Base-by-base conservation (phyloP, 768 basidiomycete species). In the Boletus edulis region DNA sequence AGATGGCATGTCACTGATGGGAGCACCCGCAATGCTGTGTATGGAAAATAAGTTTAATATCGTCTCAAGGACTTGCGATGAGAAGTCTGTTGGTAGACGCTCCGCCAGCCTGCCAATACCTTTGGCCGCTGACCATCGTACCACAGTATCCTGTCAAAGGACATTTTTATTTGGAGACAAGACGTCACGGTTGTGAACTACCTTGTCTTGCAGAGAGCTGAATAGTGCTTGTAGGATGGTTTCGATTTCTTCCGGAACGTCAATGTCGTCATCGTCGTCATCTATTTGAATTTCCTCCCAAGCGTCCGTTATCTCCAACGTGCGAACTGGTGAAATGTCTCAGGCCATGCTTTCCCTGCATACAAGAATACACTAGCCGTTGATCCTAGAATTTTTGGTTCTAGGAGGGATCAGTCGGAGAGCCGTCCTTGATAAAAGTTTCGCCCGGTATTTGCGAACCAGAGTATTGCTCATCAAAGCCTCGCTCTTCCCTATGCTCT, bases 121-220 rank as follows among this genome's bases (percentile, higher is more conserved):
- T 71, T 98, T 99, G 11, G 97, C 91, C 5, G 93, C 84, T 14
- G 96, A 94, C 83, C 92, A 98, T 47, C 97, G 88, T 13, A 98
- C 93, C 27, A 94, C 77, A 0, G 96, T 98, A 63, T 97, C 95
- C 95, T 98, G 61, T 15, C 49, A 20, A 20, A 29, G 15, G 42
- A 56, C 37, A n/a, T 57, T 0, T 27, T 14, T 60, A 37, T 17
- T 7, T 13, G n/a, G 22, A 43, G 13, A 11, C 14, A 20, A 22
- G 37, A 42, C 15, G 32, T 1, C 40, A 38, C 4, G 13, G 18
- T 0, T 11, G 17, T 10, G n/a, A 64, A 70, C 37, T 56, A 95
- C 95, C 71, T 85, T 90, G 67, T 99, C 94, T 63, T 90, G 86
- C 24, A 98, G 71, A 22, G 78, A 76, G 44, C 75, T 76, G 58